Base-by-base conservation (phyloP, 1,284 basidiomycete species). In the Trichosporon asahii region DNA sequence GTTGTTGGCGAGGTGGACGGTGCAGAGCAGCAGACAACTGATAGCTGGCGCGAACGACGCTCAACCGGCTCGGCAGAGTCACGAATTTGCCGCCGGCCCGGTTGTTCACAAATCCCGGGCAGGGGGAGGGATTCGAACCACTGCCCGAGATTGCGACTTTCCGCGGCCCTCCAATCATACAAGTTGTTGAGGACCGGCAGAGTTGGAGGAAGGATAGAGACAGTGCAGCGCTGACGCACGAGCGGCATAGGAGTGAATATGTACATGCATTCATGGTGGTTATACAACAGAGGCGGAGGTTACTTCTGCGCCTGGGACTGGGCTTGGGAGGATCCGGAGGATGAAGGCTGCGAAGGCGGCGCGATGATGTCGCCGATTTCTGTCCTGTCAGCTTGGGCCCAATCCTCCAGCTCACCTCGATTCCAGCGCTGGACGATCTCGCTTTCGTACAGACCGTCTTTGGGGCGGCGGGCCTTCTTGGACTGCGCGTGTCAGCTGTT, bases 351-450 rank as follows among this genome's bases (percentile, higher is more conserved):
- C 25, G 49, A 53, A 6, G 57, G 29, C 37, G 53, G 31, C 25
- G 71, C 64, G 66, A 76, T 77, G 49, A 78, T 73, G 68, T 82
- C 80, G 35, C 80, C 79, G 68, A 82, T 71, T 8, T 77, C 80
- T 81, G 68, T 18, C 8, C 14, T 21, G 57, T 73, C 57, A 74
- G 72, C 66, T 6, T 15, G 33, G n/a, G n/a, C n/a, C n/a, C n/a
- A n/a, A n/a, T n/a, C n/a, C n/a, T n/a, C 11, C 3, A 37, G 72
- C 79, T 60, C 61, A 80, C 81, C 76, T 7, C 61, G 25, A 65
- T 81, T 81, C 81, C 81, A 82, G 66, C 78, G 73, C 11, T 70
- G 73, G 18, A 82, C 81, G 23, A 79, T 77, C 0, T 78, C 77
- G 25, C 61, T 68, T 46, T 82, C 81, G 67, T 74, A 75, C 70